phyloP scores from a whole-genome alignment of 768 basidiomycete genomes.

The Suillus lakei region DNA sequence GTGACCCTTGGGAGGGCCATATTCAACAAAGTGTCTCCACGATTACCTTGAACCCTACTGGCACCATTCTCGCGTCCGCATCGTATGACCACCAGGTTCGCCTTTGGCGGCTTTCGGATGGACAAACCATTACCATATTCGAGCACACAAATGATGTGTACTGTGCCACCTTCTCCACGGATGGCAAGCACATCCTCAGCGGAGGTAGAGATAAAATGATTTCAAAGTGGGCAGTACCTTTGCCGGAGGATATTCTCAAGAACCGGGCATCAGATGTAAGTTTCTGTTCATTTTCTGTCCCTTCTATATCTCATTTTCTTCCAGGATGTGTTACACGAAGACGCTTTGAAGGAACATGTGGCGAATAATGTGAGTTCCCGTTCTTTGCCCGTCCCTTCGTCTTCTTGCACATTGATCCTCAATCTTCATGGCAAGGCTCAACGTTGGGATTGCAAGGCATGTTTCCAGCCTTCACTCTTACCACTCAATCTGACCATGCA shows the following conservation, averaged over 20 bases:
- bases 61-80: not conserved
- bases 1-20: not conserved
- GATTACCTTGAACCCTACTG: not conserved
- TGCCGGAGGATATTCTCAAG: not conserved
- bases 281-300: not conserved
- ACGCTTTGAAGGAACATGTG: not conserved
- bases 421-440: not conserved
- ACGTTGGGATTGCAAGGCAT: not conserved
- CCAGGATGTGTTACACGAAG: not conserved
- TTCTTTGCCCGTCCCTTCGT: not conserved
- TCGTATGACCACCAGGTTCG: not conserved
- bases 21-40: fast-evolving
- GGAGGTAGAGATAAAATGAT: not conserved
- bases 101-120: not conserved
- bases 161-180: not conserved
- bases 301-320: not conserved
- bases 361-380: not conserved
- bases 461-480: not conserved
- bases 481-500: not conserved
- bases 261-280: not conserved
- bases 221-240: slow-evolving; percentile 1
- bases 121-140: not conserved
- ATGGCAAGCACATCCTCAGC: not conserved
- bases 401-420: not conserved
- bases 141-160: not conserved